phyloP scores from a whole-genome alignment of 495 filamentous ascomycete species.

The Friedmanniomyces endolithicus region DNA sequence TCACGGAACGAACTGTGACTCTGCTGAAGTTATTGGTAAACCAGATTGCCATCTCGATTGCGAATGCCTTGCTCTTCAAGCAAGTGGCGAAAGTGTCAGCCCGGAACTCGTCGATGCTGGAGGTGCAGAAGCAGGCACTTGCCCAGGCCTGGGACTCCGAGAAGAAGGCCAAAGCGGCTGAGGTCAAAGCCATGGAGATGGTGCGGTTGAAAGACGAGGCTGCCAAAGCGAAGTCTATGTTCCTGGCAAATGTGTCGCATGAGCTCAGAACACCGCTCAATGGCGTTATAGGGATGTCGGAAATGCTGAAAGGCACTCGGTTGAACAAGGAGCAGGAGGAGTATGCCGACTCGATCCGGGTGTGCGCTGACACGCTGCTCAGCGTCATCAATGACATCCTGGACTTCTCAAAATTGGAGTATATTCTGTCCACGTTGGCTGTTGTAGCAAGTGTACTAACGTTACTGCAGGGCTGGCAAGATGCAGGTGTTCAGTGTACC shows the following conservation, averaged over 20 bases:
- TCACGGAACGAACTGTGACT: constrained; percentile 78
- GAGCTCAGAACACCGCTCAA: constrained; percentile 22
- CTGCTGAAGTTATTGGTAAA: constrained; percentile 78
- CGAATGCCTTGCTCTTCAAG: constrained; percentile 76
- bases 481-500: constrained; percentile 86
- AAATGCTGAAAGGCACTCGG: constrained; percentile 65
- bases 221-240: constrained; percentile 80
- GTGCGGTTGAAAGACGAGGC: constrained; percentile 85
- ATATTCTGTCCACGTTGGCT: neutral
- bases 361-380: constrained; percentile 81
- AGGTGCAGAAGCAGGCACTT: constrained; percentile 70
- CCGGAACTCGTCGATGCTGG: constrained; percentile 77
- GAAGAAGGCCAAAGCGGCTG: constrained; percentile 68
- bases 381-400: constrained; percentile 92
- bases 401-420: constrained; percentile 82
- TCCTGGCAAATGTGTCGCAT: constrained; percentile 75
- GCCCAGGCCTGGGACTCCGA: constrained; percentile 69
- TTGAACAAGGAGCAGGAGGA: constrained; percentile 73
- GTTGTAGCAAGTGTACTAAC: neutral
- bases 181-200: constrained; percentile 72
- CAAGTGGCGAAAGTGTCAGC: constrained; percentile 34
- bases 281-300: constrained; percentile 50
- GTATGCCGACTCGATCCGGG: constrained; percentile 82
- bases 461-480: constrained; percentile 55
- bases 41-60: constrained; percentile 78